phyloP scores from a whole-genome alignment of 495 filamentous ascomycete genomes.

The Lasiosphaeria ovina region DNA sequence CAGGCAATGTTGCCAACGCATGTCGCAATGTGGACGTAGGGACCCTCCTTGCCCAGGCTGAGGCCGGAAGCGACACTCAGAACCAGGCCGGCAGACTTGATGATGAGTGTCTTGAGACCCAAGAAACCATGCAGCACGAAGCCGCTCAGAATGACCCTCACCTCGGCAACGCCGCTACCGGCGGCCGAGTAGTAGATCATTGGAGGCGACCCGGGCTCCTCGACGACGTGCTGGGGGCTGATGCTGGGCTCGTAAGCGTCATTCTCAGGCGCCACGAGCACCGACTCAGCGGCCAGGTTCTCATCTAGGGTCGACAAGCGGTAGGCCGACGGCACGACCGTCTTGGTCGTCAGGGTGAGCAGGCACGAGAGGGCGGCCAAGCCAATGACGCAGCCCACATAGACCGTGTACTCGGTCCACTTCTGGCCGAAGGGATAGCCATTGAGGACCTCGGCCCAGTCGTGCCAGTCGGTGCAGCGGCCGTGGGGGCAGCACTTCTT shows the following conservation, averaged over 20 bases:
- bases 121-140: conserved; percentile 97
- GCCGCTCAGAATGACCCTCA: conserved; percentile 94
- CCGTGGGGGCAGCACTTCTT: conserved; percentile 74
- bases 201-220: conserved; percentile 49
- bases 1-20: conserved; percentile 95
- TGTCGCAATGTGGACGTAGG: conserved; percentile 95
- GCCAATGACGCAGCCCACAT: conserved; percentile 65
- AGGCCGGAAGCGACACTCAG: conserved; percentile 89
- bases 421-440: conserved; percentile 51
- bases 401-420: conserved; percentile 74
- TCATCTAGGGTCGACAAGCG: conserved; percentile 87
- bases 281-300: conserved; percentile 52
- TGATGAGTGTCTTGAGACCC: conserved; percentile 79
- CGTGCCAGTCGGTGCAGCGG: conserved; percentile 67
- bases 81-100: conserved; percentile 82
- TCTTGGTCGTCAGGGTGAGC: conserved; percentile 83
- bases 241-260: conserved; percentile 34
- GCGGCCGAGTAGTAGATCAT: conserved; percentile 96
- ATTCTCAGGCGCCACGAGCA: conserved; percentile 36
- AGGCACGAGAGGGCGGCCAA: conserved; percentile 74
- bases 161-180: conserved; percentile 94
- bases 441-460: conserved; percentile 70
- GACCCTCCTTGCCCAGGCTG: conserved; percentile 94
- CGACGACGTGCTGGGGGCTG: conserved; percentile 34
- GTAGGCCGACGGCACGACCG: conserved; percentile 83